Conservation (phyloP, 345 rosid genomes). For the Conringia planisiliqua region DNA sequence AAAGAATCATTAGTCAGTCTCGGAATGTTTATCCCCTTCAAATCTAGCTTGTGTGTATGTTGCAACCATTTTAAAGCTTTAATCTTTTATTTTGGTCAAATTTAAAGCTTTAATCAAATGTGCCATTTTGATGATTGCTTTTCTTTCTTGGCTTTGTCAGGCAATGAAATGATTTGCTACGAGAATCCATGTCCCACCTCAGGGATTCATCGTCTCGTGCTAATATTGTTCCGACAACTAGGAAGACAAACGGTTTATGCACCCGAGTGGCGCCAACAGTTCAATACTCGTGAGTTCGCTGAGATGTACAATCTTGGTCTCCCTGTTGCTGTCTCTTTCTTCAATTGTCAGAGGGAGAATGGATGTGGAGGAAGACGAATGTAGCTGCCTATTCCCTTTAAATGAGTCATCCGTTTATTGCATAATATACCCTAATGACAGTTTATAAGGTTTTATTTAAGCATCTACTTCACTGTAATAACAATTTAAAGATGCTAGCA, state of each 20-base stretch:
- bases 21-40: background rate
- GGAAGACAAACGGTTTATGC: conserved; percentile 82
- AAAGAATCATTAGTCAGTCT: background rate
- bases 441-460: background rate
- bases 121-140: background rate
- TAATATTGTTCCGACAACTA: conserved; percentile 62
- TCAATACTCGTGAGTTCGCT: conserved; percentile 74
- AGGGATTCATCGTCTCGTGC: conserved; percentile 70
- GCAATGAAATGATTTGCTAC: conserved; percentile 66
- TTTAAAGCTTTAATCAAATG: background rate
- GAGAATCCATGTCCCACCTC: conserved; percentile 67
- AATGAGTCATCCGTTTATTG: background rate
- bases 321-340: conserved; percentile 71
- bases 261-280: conserved; percentile 89
- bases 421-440: background rate
- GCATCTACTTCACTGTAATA: background rate
- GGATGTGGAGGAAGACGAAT: conserved; percentile 62
- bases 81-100: no score
- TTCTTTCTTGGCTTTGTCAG: conserved; percentile 13
- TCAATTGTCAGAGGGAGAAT: conserved; percentile 79
- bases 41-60: background rate
- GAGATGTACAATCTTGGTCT: conserved; percentile 76
- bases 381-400: background rate
- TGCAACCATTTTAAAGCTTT: background rate
- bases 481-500: background rate